phyloP scores from a whole-genome alignment of 2,329 filamentous ascomycete genomes.

The Penicillium sp. region DNA sequence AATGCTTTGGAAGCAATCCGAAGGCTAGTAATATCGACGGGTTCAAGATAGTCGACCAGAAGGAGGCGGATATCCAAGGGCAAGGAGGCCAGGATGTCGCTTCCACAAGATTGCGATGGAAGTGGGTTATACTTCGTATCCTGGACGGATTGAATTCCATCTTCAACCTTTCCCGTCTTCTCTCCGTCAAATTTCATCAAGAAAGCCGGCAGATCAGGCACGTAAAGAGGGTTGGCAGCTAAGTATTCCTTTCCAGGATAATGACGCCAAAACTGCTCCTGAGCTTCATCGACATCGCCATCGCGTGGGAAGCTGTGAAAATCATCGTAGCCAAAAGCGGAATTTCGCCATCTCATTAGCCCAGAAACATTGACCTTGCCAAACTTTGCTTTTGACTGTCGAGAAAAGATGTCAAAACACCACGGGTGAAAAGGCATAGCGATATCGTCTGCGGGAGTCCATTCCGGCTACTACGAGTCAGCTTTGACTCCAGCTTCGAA shows the following conservation, averaged over 20 bases:
- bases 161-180: not conserved
- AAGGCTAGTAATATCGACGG: not conserved
- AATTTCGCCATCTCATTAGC: not conserved
- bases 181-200: not conserved
- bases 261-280: not conserved
- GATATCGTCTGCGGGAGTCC: not conserved
- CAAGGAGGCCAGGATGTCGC: not conserved
- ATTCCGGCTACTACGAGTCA: not conserved
- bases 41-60: not conserved
- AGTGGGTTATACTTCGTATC: not conserved
- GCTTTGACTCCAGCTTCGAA: not conserved
- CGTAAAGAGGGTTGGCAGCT: not conserved
- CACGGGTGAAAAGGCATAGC: constrained; percentile 21
- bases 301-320: not conserved
- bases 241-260: not conserved
- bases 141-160: not conserved
- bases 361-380: not conserved
- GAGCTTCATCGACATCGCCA: not conserved
- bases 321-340: not conserved
- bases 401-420: constrained; percentile 22
- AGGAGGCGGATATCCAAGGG: not conserved
- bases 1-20: not conserved
- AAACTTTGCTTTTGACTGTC: constrained; percentile 14
- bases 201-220: not conserved
- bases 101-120: not conserved